These are phyloP conservation scores for Suillus subalutaceus DNA, from an alignment of 768 basidiomycete species.

Conservation along the genomic window DNA sequence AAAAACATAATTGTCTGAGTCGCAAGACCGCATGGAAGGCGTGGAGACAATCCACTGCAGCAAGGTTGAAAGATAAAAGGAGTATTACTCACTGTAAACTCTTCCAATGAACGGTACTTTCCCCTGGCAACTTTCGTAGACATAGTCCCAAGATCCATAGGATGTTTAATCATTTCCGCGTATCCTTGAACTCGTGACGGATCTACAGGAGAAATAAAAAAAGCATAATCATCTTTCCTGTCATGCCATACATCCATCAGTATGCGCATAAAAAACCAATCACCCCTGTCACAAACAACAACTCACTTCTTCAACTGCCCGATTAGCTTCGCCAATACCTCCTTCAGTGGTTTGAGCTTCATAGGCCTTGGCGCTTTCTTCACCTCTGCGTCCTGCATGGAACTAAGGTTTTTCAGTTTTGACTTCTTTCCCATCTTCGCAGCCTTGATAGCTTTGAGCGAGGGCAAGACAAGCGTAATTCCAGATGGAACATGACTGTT, in stretches of 20 bases:
- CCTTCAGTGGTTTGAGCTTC: constrained; percentile 80
- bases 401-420: constrained; percentile 35
- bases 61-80: background rate
- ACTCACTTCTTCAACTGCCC: constrained; percentile 74
- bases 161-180: constrained; percentile 69
- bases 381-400: constrained; percentile 25
- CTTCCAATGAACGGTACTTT: constrained; percentile 78
- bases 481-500: constrained; percentile 42
- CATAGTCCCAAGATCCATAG: constrained; percentile 95
- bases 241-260: constrained; percentile 18
- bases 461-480: constrained; percentile 67
- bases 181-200: constrained; percentile 61
- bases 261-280: background rate
- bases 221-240: constrained; percentile 87
- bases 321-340: constrained; percentile 69
- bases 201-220: constrained; percentile 75
- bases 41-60: background rate
- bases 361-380: constrained; percentile 55
- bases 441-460: constrained; percentile 63
- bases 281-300: background rate
- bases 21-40: background rate
- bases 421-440: constrained; percentile 54
- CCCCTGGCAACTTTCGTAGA: constrained; percentile 73
- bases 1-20: background rate
- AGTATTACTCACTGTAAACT: constrained; percentile 63